Base-by-base conservation (phyloP, 2,329 filamentous ascomycete species). In the Lecanoromycetidae sp. region DNA sequence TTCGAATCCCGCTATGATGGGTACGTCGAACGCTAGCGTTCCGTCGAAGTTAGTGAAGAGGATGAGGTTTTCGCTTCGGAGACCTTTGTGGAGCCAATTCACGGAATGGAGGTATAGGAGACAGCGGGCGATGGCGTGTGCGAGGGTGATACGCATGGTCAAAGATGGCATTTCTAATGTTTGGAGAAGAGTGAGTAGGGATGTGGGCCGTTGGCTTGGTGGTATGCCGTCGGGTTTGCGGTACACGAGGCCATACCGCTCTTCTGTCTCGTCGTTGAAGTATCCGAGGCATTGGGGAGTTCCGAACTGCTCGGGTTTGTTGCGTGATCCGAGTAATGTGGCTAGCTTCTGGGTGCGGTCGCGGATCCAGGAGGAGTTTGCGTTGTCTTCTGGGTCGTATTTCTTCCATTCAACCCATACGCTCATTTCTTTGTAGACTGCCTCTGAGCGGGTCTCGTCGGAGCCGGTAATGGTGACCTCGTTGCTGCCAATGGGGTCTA, bases 1-100 rank as follows among this genome's bases (percentile, higher is more conserved):
- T 51, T 76, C 74, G 58, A 77, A 77, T 27, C 74, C 73, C 46
- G 66, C 67, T 48, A 69, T 61, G 34, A 70, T 60, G 9, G 49
- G 38, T 13, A 25, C 7, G 3, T 19, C 6, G 22, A 17, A 34
- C 9, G 23, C 7, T 19, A 9, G 42, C 17, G 17, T 17, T 13
- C 23, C 48, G 2, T 5, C 19, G 15, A 12, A 7, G 10, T 34
- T 19, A 1, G 19, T 13, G 56, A 74, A 75, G 57, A 77, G 75
- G 9, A 77, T 57, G 25, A 77, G 64, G 55, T 74, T 76, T 46
- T 71, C 62, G 48, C 67, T 70, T 10, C 73, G 69, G 4, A 77
- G 62, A n/a, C 72, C 72, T 54, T 78, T 77, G 62, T 77, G 74
- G 5, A 77, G 63, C 74, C 73, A 77, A 50, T 74, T 69, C 1